phyloP scores from a whole-genome alignment of 164 flowering plant species.

The Vitis rupestris region DNA sequence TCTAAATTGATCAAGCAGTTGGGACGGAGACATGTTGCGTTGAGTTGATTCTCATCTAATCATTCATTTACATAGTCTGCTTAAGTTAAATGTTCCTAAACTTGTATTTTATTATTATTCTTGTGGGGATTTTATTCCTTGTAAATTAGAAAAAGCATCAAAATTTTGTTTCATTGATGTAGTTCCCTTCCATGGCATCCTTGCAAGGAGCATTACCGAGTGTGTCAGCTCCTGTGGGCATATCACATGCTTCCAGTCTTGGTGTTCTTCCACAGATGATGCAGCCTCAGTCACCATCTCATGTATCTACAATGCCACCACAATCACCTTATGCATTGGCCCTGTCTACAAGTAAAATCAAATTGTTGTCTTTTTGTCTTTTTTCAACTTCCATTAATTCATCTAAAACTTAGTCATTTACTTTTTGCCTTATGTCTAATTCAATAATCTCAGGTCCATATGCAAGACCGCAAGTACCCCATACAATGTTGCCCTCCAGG shows the following conservation, averaged over 20 bases:
- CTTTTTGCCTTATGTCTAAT: conserved; percentile 2
- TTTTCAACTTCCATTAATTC: not conserved
- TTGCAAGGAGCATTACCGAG: conserved; percentile 28
- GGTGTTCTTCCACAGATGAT: conserved; percentile 12
- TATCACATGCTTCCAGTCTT: conserved; percentile 13
- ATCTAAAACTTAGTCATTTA: no score
- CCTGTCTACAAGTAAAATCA: conserved; percentile 21
- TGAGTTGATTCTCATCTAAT: no score
- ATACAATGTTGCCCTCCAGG: conserved; percentile 21
- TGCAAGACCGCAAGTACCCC: conserved; percentile 22
- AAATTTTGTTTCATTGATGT: not conserved
- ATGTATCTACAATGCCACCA: conserved; percentile 16
- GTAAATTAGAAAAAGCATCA: not conserved
- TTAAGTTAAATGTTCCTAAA: no score
- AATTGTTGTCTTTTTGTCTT: not conserved
- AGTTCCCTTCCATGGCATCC: conserved; percentile 38
- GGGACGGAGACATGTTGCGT: no score
- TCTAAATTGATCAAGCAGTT: no score
- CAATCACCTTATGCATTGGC: conserved; percentile 3
- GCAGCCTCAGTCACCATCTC: conserved; percentile 16
- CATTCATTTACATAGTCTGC: no score
- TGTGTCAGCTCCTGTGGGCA: conserved; percentile 9
- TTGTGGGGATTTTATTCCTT: not conserved
- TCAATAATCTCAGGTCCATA: conserved; percentile 23
- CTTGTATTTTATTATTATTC: not conserved